A percentile compares a stretch with the other conserved stretches of the same genome.
Evolutionary conservation across 2,329 filamentous ascomycete genomes (phyloP).

Genomic region (Colletotrichum higginsianum): DNA sequence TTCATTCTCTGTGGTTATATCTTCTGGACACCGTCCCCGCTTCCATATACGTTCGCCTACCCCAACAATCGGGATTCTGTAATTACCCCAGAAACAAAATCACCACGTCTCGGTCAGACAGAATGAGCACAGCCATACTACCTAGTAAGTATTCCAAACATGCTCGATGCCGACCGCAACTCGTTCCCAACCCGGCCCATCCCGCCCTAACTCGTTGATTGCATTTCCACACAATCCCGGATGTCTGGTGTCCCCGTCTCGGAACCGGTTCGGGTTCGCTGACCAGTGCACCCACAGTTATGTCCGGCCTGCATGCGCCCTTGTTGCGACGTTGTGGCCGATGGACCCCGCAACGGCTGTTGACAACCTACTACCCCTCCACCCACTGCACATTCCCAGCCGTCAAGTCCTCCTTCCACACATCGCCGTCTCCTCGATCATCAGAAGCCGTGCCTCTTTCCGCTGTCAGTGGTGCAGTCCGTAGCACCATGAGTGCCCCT

Average conservation of each 20-base stretch:
- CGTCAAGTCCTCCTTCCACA: not conserved
- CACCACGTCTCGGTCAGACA: not conserved
- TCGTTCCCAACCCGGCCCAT: not conserved
- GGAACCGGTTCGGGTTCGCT: slow-evolving; percentile 27
- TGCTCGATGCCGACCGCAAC: not conserved
- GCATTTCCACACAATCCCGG: not conserved
- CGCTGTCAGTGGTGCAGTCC: slow-evolving; percentile 1
- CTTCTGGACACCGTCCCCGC: not conserved
- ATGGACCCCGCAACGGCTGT: slow-evolving; percentile 27
- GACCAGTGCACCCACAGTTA: slow-evolving; percentile 22
- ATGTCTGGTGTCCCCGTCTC: slow-evolving; percentile 2
- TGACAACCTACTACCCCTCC: slow-evolving; percentile 6
- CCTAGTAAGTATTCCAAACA: slow-evolving; percentile 9
- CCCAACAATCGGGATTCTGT: not conserved
- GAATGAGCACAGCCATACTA: not conserved
- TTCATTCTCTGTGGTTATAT: not conserved
- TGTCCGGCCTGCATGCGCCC: slow-evolving; percentile 12
- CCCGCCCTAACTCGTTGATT: too few species aligned
- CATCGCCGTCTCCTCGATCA: slow-evolving; percentile 1
- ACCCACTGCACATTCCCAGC: slow-evolving; percentile 1
- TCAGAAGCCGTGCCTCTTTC: slow-evolving; percentile 23
- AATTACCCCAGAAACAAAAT: not conserved
- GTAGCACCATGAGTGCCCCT: not conserved
- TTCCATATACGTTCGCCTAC: too few species aligned
- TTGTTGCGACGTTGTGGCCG: slow-evolving; percentile 18